Evolutionary conservation across 2,329 filamentous ascomycete genomes (phyloP).

Genomic region (Fusarium udum): DNA sequence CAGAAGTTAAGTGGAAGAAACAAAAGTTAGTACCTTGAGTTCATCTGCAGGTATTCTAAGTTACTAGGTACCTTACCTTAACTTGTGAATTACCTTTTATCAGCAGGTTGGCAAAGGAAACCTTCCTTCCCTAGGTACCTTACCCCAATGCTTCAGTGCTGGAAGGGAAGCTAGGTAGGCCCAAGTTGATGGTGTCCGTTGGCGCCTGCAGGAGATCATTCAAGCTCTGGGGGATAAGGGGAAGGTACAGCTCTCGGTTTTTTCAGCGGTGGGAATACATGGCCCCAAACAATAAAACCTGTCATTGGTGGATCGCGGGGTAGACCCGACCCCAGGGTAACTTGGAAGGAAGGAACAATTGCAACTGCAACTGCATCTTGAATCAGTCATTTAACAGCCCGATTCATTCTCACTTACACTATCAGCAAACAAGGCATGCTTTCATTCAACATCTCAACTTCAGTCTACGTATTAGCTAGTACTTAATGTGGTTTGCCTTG

Average conservation of each 20-base stretch:
- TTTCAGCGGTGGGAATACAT: background rate
- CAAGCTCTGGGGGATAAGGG: background rate
- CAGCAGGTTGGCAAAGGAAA: background rate
- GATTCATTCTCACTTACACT: background rate
- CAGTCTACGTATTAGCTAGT: background rate
- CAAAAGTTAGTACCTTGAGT: background rate
- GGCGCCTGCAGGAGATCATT: background rate
- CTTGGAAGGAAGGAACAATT: conserved; percentile 11
- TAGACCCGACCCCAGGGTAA: conserved; percentile 17
- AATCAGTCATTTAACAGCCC: background rate
- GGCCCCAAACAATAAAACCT: background rate
- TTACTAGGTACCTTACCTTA: background rate
- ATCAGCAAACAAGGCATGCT: background rate
- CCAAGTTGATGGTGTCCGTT: background rate
- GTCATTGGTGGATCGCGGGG: conserved; percentile 38
- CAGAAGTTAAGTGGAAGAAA: background rate
- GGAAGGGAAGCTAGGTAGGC: background rate
- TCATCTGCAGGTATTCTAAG: background rate
- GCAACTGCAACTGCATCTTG: background rate
- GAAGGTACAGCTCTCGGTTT: background rate
- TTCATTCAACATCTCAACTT: background rate
- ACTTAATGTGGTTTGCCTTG: background rate
- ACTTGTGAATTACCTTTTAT: background rate
- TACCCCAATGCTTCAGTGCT: background rate
- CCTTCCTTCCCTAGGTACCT: background rate